Base-by-base conservation (phyloP, 1,284 basidiomycete genomes). In the Paramarasmius palmivorus region DNA sequence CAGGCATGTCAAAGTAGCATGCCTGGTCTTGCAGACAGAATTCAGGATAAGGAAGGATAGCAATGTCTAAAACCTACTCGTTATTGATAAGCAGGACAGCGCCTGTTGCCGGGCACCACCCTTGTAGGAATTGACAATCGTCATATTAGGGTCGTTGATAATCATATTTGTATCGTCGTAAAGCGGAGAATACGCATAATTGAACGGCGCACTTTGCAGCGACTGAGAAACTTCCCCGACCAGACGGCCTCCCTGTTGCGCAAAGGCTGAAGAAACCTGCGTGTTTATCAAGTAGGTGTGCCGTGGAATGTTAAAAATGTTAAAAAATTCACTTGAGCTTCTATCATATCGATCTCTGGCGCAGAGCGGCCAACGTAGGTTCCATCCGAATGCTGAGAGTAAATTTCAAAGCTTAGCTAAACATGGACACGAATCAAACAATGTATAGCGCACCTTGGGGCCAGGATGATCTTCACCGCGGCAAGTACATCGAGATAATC, bases 291-390 rank as follows among this genome's bases (percentile, higher is more conserved):
- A 17, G 1, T 29, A 17, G 6, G 8, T 17, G 3, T 15, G 14
- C 23, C n/a, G n/a, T n/a, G n/a, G n/a, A n/a, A n/a, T n/a, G n/a
- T n/a, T n/a, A 9, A 15, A 40, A 65, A 68, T 25, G 15, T 3
- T 12, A 48, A 37, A 42, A 2, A 2, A 71, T 64, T 64, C 69
- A 72, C 66, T 60, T 84, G 78, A 5, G 88, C 90, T 67, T 93
- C 90, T 55, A 93, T 78, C 39, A 93, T 74, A 70, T 93, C 90
- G 54, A 96, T 93, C 71, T 95, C 93, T 4, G 93, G 93, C 0
- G 92, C 90, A 0, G 86, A 78, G 29, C 93, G 82, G 9, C 90
- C 90, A 2, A 85, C 81, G 57, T 75, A 83, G 19, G 61, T 69
- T 17, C 92, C 92, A 60, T 86, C 79, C 0, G 69, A 51, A 36